A percentile compares a stretch with the other conserved stretches of the same genome.
Conservation (phyloP, 1,139 yeast species). For the Protomyces pachydermus region DNA sequence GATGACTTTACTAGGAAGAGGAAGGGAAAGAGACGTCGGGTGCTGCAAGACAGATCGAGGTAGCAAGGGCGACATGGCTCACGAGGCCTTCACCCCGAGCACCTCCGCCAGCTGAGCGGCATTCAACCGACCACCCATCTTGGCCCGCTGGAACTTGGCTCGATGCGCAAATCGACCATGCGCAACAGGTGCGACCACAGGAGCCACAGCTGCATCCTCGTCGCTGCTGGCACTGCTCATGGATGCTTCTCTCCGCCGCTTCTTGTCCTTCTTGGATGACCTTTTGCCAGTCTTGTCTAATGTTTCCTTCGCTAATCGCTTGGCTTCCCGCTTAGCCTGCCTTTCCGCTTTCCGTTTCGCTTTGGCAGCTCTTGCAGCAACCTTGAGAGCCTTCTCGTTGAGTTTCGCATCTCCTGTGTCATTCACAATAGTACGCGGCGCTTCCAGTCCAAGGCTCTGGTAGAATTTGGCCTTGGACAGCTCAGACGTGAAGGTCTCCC, state of each 20-base stretch:
- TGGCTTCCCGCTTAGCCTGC: constrained; percentile 9
- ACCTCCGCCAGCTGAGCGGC: constrained; percentile 24
- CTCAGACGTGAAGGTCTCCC: constrained; percentile 38
- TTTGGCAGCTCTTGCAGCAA: constrained; percentile 3
- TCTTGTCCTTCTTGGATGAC: neutral
- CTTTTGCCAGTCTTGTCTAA: neutral
- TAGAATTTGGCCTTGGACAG: constrained; percentile 33
- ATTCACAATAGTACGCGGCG: neutral
- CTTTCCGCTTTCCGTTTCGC: constrained; percentile 4
- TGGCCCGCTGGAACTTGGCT: constrained; percentile 26
- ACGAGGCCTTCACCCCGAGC: constrained; percentile 21
- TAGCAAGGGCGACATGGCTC: neutral
- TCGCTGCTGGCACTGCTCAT: neutral
- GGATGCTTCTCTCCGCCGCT: neutral
- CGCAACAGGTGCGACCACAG: neutral
- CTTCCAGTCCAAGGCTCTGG: constrained; percentile 6
- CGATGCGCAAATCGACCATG: constrained; percentile 26
- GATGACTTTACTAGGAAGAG: neutral
- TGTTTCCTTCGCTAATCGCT: neutral
- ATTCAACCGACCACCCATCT: constrained; percentile 18
- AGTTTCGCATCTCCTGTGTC: neutral
- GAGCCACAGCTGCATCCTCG: neutral
- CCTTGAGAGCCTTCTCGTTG: constrained; percentile 2
- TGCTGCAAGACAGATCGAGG: neutral
- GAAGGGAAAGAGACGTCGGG: neutral